Base-by-base conservation (phyloP, 176 grass and related monocot genomes). In the Areca catechu region DNA sequence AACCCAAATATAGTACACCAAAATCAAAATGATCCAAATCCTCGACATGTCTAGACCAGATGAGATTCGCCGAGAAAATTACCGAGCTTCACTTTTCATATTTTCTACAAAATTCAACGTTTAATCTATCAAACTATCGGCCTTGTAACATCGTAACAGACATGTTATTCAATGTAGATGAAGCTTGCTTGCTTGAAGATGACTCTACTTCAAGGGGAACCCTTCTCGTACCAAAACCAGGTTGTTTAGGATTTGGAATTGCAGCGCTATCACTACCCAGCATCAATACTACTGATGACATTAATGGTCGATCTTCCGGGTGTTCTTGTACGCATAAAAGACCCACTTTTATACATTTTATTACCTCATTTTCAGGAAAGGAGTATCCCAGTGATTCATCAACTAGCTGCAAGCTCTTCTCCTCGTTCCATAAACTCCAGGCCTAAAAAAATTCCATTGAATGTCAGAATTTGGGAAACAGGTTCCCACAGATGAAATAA, bases 351-450 rank as follows among this genome's bases (percentile, higher is more conserved):
- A 72, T 61, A 53, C 79, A 88, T 66, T 75, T 83, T 20, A 69
- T 20, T 23, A 78, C 79, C 72, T 83, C 71, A 51, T 75, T 76
- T n/a, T 6, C 48, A 53, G 71, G 57, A 51, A 88, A 83, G 0
- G 58, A 48, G 47, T 56, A 60, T n/a, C 82, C 71, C 71, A 88
- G 76, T 22, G 54, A 68, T 65, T 82, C 75, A 65, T 88, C 85
- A 59, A 65, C 71, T 61, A 88, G 67, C 20, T 88, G 68, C 67
- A 57, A 29, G 50, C 67, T 20, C 50, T 71, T 83, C 24, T 58
- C 76, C 49, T 83, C 72, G 15, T 70, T 83, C 85, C 85, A 88
- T 61, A 88, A 78, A 55, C 67, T 88, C 76, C 84, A 88, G 68
- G 79, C 76, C 84, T 83, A 60, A 30, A 51, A 22, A 60, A 50